These are phyloP conservation scores for Phialophora macrospora DNA, from an alignment of 2,329 filamentous ascomycete species.

Conservation along the genomic window DNA sequence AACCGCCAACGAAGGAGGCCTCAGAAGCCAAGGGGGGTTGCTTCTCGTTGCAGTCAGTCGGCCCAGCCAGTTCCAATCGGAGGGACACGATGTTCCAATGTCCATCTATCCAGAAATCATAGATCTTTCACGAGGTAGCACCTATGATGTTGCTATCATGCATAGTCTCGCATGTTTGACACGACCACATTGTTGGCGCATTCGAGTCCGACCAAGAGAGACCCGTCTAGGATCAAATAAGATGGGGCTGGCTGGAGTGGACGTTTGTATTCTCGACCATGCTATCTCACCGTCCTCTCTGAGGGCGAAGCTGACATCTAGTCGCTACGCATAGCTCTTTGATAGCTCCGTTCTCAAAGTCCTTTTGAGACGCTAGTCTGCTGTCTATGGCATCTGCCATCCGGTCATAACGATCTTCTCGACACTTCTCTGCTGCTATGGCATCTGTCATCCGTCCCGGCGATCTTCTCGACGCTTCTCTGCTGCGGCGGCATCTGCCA, in stretches of 20 bases:
- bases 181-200: no score
- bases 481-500: not conserved
- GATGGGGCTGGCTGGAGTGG: not conserved
- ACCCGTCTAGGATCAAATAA: no score
- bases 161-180: no score
- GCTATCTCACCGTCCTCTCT: not conserved
- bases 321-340: not conserved
- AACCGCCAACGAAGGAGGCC: no score
- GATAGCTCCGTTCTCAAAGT: not conserved
- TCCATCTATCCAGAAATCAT: no score
- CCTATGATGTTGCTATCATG: no score
- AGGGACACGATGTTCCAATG: no score
- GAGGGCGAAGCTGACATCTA: not conserved
- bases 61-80: no score
- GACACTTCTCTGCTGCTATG: not conserved
- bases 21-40: no score
- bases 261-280: not conserved
- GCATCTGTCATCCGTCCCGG: slow-evolving; percentile 5
- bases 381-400: not conserved
- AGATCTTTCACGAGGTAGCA: no score
- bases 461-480: not conserved
- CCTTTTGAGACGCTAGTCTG: not conserved
- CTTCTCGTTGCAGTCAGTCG: no score
- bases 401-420: slow-evolving; percentile 18
- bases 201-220: no score